Conservation (phyloP, 768 basidiomycete genomes). For the Pleurotus tuber-regium region DNA sequence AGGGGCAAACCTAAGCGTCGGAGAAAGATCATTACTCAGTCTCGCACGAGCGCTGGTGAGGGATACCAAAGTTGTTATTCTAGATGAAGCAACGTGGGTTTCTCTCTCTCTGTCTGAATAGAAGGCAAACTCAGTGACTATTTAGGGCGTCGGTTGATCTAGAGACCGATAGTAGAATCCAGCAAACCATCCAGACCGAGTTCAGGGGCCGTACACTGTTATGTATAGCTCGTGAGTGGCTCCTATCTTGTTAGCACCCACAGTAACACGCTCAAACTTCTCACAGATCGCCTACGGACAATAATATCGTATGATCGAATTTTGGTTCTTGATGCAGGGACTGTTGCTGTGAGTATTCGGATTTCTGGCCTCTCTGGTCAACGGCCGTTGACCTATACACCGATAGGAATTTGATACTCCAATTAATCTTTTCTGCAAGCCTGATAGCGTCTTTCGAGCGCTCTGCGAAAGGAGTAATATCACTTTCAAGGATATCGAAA, state of each 20-base stretch:
- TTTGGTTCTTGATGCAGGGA: slow-evolving; percentile 64
- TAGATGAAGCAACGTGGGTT: slow-evolving; percentile 74
- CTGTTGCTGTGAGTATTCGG: slow-evolving; percentile 40
- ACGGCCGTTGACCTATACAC: not conserved
- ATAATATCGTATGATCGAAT: slow-evolving; percentile 76
- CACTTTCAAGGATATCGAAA: slow-evolving; percentile 37
- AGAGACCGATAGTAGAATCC: slow-evolving; percentile 81
- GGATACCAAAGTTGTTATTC: slow-evolving; percentile 68
- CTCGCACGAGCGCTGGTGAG: slow-evolving; percentile 81
- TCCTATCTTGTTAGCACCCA: not conserved
- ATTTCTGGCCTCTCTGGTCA: not conserved
- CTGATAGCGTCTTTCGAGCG: slow-evolving; percentile 42
- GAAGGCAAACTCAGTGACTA: too few species aligned
- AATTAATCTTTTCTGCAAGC: slow-evolving; percentile 37
- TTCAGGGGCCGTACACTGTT: slow-evolving; percentile 74
- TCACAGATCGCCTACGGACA: slow-evolving; percentile 67
- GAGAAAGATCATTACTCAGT: slow-evolving; percentile 70
- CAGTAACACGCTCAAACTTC: slow-evolving; percentile 15
- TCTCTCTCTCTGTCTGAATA: not conserved
- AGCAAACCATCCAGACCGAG: slow-evolving; percentile 71
- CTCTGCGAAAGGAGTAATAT: slow-evolving; percentile 51
- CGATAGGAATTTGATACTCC: slow-evolving; percentile 51
- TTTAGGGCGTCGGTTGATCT: slow-evolving; percentile 64
- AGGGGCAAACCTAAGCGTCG: slow-evolving; percentile 71
- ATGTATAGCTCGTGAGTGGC: slow-evolving; percentile 71